These are phyloP conservation scores for Schwanniomyces etchellsii DNA, from an alignment of 1,139 yeast genomes.

Conservation along the genomic window DNA sequence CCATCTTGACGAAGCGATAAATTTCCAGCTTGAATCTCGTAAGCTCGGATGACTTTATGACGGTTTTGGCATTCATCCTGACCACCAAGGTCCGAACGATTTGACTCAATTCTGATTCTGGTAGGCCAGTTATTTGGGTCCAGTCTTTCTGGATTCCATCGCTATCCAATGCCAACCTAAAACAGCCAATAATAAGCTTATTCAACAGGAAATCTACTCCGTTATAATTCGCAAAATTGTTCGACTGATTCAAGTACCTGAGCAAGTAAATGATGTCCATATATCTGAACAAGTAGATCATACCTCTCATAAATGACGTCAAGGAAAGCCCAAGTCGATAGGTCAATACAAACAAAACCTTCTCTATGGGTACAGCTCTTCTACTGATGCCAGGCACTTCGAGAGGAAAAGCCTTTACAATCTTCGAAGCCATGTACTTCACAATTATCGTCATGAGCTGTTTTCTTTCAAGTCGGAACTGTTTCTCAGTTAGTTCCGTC, in stretches of 20 bases:
- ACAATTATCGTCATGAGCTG: slow-evolving; percentile 42
- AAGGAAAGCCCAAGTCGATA: slow-evolving; percentile 34
- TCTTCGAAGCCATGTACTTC: slow-evolving; percentile 41
- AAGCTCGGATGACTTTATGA: slow-evolving; percentile 34
- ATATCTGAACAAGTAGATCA: slow-evolving; percentile 41
- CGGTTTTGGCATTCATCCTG: slow-evolving; percentile 40
- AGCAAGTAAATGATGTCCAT: slow-evolving; percentile 46
- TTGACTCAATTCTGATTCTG: slow-evolving; percentile 30
- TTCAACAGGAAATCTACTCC: slow-evolving; percentile 43
- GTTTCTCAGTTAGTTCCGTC: slow-evolving; percentile 5
- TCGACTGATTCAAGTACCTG: slow-evolving; percentile 43
- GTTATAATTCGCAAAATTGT: slow-evolving; percentile 37
- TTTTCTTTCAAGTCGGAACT: slow-evolving; percentile 14
- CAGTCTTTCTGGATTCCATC: slow-evolving; percentile 26
- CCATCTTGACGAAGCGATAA: slow-evolving; percentile 41
- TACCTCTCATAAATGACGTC: slow-evolving; percentile 36
- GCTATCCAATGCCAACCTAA: slow-evolving; percentile 33
- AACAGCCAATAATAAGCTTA: slow-evolving; percentile 41
- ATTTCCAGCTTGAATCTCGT: slow-evolving; percentile 36
- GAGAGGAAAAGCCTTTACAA: slow-evolving; percentile 43
- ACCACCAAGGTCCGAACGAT: slow-evolving; percentile 34
- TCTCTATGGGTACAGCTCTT: slow-evolving; percentile 36
- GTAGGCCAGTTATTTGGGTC: slow-evolving; percentile 34
- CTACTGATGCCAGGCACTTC: slow-evolving; percentile 21
- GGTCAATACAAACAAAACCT: slow-evolving; percentile 33